Evolutionary conservation across 352 stramenopile species (phyloP).

Genomic region (Pythium periplocum): DNA sequence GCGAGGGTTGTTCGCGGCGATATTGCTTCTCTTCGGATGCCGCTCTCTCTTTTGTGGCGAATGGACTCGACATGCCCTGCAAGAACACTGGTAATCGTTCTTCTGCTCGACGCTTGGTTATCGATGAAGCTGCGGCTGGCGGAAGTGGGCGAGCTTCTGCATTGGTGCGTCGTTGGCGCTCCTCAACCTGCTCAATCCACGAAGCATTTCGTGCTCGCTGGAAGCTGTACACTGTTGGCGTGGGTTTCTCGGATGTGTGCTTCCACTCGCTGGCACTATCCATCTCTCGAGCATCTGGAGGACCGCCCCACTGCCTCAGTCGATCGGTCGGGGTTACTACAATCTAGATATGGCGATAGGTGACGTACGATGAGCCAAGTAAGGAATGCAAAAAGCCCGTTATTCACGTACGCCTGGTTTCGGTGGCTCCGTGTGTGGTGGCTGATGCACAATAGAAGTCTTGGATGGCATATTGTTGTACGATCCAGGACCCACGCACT

Average conservation of each 20-base stretch:
- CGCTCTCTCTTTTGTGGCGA: background rate
- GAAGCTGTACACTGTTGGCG: slow-evolving; percentile 49
- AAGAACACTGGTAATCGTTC: background rate
- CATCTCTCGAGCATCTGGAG: slow-evolving; percentile 38
- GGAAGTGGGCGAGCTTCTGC: slow-evolving; percentile 23
- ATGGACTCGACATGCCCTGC: background rate
- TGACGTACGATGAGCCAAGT: background rate
- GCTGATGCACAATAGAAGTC: slow-evolving; percentile 10
- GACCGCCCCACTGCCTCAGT: slow-evolving; percentile 38
- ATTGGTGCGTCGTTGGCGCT: slow-evolving; percentile 33
- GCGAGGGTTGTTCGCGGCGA: no score
- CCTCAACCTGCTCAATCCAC: slow-evolving; percentile 74
- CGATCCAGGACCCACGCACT: slow-evolving; percentile 48
- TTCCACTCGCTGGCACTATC: slow-evolving; percentile 57
- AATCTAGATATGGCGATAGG: slow-evolving; percentile 3
- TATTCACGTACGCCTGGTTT: slow-evolving; percentile 7
- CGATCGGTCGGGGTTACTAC: slow-evolving; percentile 23
- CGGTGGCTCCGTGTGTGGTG: slow-evolving; percentile 8
- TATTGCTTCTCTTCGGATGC: slow-evolving; percentile 21
- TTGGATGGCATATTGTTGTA: slow-evolving; percentile 30
- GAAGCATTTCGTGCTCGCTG: slow-evolving; percentile 34
- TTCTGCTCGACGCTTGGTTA: background rate
- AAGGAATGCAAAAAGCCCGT: background rate
- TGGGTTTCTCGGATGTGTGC: slow-evolving; percentile 55
- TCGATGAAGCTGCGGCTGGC: slow-evolving; percentile 1